phyloP scores from a whole-genome alignment of 805 yeast species.

The Blastobotrys mokoenaii region DNA sequence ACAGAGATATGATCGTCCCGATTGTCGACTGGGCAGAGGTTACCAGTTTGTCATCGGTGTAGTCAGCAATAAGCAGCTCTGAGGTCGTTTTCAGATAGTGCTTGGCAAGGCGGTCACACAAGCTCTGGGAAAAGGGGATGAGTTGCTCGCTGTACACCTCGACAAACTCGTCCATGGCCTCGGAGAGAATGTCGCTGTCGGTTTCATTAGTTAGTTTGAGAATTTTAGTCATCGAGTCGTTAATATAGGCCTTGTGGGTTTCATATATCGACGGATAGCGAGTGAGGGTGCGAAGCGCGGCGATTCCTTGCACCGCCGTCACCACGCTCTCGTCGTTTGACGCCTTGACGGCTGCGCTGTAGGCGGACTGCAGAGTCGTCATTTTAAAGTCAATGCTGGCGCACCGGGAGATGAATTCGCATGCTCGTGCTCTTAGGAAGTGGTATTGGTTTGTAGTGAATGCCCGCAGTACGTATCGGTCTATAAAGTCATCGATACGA shows the following conservation, averaged over 20 bases:
- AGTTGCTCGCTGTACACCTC: conserved; percentile 78
- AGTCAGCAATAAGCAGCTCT: no score
- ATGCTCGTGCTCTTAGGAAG: conserved; percentile 59
- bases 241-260: conserved; percentile 54
- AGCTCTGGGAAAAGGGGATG: conserved; percentile 78
- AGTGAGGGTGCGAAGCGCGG: conserved; percentile 73
- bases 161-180: conserved; percentile 90
- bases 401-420: conserved; percentile 43
- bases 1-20: conserved; percentile 1
- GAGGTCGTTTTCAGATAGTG: conserved; percentile 40
- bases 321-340: conserved; percentile 49
- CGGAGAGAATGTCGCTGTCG: conserved; percentile 77
- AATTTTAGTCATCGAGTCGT: conserved; percentile 72
- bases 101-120: conserved; percentile 44
- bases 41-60: not conserved
- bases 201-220: conserved; percentile 66
- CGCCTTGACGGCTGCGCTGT: conserved; percentile 26
- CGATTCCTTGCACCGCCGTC: conserved; percentile 72
- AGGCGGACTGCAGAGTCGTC: conserved; percentile 55
- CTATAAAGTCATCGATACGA: not conserved
- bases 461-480: conserved; percentile 54
- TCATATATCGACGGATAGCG: conserved; percentile 55
- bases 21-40: not conserved
- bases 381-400: conserved; percentile 50
- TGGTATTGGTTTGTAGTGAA: conserved; percentile 43